Percentiles rank a stretch among this genome's conserved stretches.
phyloP scores from a whole-genome alignment of 768 basidiomycete genomes.

The Leccinum uliginosum region DNA sequence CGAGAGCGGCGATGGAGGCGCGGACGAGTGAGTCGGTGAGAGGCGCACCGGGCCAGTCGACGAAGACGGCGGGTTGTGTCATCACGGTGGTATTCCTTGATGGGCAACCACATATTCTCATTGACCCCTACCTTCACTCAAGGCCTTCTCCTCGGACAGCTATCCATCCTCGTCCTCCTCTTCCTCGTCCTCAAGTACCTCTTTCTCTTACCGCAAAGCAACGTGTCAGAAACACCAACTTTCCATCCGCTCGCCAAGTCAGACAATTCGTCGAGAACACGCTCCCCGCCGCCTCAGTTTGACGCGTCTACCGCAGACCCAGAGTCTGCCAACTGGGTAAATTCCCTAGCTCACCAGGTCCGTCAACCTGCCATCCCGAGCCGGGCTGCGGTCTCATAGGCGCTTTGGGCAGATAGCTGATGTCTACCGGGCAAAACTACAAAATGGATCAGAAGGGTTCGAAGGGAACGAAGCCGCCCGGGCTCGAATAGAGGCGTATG shows the following conservation, averaged over 20 bases:
- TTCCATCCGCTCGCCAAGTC: constrained; percentile 58
- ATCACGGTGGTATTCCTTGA: constrained; percentile 6
- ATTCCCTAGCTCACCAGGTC: constrained; percentile 79
- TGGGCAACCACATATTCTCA: constrained; percentile 57
- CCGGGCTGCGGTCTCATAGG: neutral
- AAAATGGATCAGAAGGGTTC: constrained; percentile 61
- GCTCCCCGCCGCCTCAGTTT: constrained; percentile 19
- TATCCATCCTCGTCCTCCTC: constrained; percentile 77
- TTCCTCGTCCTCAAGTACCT: constrained; percentile 88
- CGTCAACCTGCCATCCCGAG: constrained; percentile 13
- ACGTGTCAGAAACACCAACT: constrained; percentile 49
- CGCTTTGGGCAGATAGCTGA: constrained; percentile 49
- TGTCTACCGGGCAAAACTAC: constrained; percentile 72
- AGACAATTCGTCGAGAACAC: constrained; percentile 40
- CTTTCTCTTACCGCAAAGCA: constrained; percentile 77
- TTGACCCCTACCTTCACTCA: constrained; percentile 92
- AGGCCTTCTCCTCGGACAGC: constrained; percentile 87
- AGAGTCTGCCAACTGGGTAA: constrained; percentile 92
- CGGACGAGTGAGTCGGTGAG: constrained; percentile 49
- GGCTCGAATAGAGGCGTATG: constrained; percentile 71
- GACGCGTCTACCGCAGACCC: constrained; percentile 22
- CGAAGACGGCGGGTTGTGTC: constrained; percentile 31
- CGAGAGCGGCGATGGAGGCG: constrained; percentile 35
- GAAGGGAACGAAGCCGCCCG: constrained; percentile 85
- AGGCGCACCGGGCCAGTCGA: constrained; percentile 52